Percentiles rank a stretch among this genome's conserved stretches.
Evolutionary conservation across 2,329 filamentous ascomycete genomes (phyloP).

Genomic region (Bipolaris zeicola): DNA sequence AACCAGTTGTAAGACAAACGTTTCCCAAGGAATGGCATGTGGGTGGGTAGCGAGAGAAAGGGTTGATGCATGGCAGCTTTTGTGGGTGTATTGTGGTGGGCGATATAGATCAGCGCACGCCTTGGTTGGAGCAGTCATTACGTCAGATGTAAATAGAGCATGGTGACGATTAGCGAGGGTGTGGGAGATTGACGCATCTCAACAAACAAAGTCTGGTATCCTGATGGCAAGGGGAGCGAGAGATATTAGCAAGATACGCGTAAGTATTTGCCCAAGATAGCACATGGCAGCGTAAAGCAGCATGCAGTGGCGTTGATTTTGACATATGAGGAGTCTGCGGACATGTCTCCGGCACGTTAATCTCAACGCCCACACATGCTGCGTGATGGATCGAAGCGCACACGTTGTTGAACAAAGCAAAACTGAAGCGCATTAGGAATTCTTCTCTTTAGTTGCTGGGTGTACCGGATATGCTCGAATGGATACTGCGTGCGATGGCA

Average conservation of each 20-base stretch:
- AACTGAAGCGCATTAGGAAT: not conserved
- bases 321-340: not conserved
- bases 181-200: constrained; percentile 17
- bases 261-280: not conserved
- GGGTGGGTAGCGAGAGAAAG: not conserved
- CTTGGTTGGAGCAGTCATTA: constrained; percentile 16
- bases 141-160: constrained; percentile 8
- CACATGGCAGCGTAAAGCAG: not conserved
- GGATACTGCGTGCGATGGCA: not conserved
- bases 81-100: constrained; percentile 9
- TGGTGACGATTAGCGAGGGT: constrained; percentile 6
- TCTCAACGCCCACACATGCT: not conserved
- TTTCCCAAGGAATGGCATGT: not conserved
- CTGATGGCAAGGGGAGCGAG: constrained; percentile 3
- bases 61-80: constrained; percentile 5
- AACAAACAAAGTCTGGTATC: constrained; percentile 11
- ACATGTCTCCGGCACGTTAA: not conserved
- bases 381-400: not conserved
- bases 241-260: constrained; percentile 14
- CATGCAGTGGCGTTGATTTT: not conserved
- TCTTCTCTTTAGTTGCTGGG: not conserved
- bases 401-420: not conserved
- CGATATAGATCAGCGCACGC: constrained; percentile 11
- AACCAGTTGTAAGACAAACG: not conserved
- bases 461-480: not conserved